Evolutionary conservation across 2,329 filamentous ascomycete genomes (phyloP).

Genomic region (Colletotrichum sidae): DNA sequence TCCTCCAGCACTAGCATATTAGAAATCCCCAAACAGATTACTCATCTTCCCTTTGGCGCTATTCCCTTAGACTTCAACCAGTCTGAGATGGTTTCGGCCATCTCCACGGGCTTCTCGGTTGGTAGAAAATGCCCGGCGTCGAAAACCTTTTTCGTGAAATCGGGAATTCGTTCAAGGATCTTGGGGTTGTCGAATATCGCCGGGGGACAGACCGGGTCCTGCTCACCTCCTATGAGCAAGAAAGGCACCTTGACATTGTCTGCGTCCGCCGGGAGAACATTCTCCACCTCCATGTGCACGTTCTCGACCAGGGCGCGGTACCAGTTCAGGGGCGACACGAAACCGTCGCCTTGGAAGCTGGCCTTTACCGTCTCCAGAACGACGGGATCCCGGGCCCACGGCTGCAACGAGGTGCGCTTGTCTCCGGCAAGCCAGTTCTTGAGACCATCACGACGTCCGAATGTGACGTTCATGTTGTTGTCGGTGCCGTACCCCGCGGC

Average conservation of each 20-base stretch:
- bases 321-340: conserved; percentile 5
- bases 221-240: not conserved
- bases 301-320: conserved; percentile 10
- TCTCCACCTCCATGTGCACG: conserved; percentile 12
- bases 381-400: not conserved
- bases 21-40: not conserved
- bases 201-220: not conserved
- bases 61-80: conserved; percentile 5
- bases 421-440: not conserved
- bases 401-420: not conserved
- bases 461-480: conserved; percentile 7
- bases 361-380: not conserved
- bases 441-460: conserved; percentile 2
- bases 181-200: conserved; percentile 3
- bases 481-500: not conserved
- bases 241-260: not conserved
- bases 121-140: conserved; percentile 2
- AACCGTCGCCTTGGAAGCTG: not conserved
- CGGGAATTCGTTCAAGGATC: not conserved
- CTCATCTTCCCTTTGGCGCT: not conserved
- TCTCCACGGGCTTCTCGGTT: not conserved
- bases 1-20: not conserved
- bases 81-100: not conserved
- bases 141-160: conserved; percentile 1
- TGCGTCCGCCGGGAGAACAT: not conserved